A percentile compares a stretch with the other conserved stretches of the same genome.
Conservation (phyloP, 2,329 filamentous ascomycete genomes). For the Oidium heveae region DNA sequence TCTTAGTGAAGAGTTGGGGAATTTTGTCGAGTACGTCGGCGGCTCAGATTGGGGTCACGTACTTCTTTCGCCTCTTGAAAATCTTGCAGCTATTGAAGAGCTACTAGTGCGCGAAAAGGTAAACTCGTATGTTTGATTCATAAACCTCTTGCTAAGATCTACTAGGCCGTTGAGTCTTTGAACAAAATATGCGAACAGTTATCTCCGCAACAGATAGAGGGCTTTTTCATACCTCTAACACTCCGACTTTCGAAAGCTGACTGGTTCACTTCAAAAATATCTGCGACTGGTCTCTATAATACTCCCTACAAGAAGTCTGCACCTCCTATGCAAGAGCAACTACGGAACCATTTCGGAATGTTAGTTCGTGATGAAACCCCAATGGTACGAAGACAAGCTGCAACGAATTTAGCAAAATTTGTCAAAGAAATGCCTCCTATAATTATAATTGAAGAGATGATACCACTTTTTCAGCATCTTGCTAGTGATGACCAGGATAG, state of each 20-base stretch:
- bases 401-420: constrained; percentile 90
- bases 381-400: constrained; percentile 93
- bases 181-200: constrained; percentile 97
- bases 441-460: constrained; percentile 94
- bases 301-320: constrained; percentile 82
- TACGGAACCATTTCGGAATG: constrained; percentile 75
- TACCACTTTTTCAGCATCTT: constrained; percentile 92
- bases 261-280: constrained; percentile 99
- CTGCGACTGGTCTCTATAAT: constrained; percentile 85
- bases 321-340: constrained; percentile 63
- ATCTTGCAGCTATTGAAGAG: constrained; percentile 94
- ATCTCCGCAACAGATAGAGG: constrained; percentile 78
- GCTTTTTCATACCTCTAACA: constrained; percentile 88
- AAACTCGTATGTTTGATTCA: constrained; percentile 2
- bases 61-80: constrained; percentile 88
- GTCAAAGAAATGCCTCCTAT: constrained; percentile 86
- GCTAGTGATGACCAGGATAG: constrained; percentile 95
- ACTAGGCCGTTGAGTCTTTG: constrained; percentile 83
- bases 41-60: constrained; percentile 86
- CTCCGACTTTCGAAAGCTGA: constrained; percentile 94
- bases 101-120: constrained; percentile 96
- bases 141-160: not conserved
- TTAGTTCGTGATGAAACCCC: constrained; percentile 96
- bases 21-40: constrained; percentile 93
- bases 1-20: constrained; percentile 85